A percentile compares a stretch with the other conserved stretches of the same genome.
phyloP scores from a whole-genome alignment of 768 basidiomycete genomes.

The Boletellus emodensis region DNA sequence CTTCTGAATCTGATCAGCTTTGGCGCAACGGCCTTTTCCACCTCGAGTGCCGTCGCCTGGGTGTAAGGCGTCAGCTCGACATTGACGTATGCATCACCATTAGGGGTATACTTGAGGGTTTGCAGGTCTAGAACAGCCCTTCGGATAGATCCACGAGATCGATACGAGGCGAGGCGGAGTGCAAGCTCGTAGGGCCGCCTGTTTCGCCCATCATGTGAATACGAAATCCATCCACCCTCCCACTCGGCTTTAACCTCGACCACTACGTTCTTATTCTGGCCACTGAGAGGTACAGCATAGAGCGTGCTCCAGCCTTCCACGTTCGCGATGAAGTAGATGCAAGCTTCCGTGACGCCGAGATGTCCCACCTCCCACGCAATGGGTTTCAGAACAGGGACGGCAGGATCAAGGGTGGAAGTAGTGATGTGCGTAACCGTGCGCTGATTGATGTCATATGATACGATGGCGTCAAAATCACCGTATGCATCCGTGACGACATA shows the following conservation, averaged over 20 bases:
- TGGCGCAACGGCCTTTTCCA: constrained; percentile 27
- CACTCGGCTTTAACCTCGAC: constrained; percentile 31
- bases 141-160: constrained; percentile 26
- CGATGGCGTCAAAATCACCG: constrained; percentile 36
- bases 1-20: constrained; percentile 37
- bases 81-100: constrained; percentile 26
- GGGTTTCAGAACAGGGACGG: constrained; percentile 32
- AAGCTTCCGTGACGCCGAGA: constrained; percentile 26
- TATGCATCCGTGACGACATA: constrained; percentile 37
- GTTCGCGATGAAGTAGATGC: constrained; percentile 35
- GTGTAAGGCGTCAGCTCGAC: constrained; percentile 27
- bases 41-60: constrained; percentile 33
- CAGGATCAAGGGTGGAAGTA: constrained; percentile 27
- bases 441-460: constrained; percentile 31
- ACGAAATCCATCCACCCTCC: constrained; percentile 31
- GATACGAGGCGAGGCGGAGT: constrained; percentile 30
- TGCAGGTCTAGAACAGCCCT: constrained; percentile 31
- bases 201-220: constrained; percentile 31
- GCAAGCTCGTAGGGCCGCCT: constrained; percentile 32
- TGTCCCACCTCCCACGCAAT: constrained; percentile 32
- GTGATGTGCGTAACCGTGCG: constrained; percentile 35
- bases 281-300: constrained; percentile 30
- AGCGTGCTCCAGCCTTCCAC: constrained; percentile 36
- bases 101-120: constrained; percentile 13
- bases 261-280: constrained; percentile 26